Evolutionary conservation across 1,284 basidiomycete species (phyloP).

Genomic region (Tilletia caries): DNA sequence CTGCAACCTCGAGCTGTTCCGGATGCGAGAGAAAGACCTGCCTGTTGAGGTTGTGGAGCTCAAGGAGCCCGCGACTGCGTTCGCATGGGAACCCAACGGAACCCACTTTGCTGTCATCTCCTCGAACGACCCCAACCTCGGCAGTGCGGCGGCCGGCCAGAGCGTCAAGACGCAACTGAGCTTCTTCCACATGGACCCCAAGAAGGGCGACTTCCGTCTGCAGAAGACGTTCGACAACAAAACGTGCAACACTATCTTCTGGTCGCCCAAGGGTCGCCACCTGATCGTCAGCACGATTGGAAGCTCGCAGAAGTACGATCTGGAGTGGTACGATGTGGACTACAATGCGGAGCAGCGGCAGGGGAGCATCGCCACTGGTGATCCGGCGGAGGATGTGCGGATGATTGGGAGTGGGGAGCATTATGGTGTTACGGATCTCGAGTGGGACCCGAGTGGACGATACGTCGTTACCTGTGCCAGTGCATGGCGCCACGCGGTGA

Average conservation of each 20-base stretch:
- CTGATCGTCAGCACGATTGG: slow-evolving; percentile 94
- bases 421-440: slow-evolving; percentile 95
- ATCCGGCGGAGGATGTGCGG: slow-evolving; percentile 73
- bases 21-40: slow-evolving; percentile 94
- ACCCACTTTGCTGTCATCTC: slow-evolving; percentile 94
- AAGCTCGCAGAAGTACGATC: slow-evolving; percentile 88
- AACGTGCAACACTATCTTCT: slow-evolving; percentile 90
- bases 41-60: slow-evolving; percentile 97
- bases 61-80: slow-evolving; percentile 93
- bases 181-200: slow-evolving; percentile 90
- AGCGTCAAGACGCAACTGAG: slow-evolving; percentile 93
- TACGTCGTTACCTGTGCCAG: slow-evolving; percentile 91
- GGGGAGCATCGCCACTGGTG: slow-evolving; percentile 67
- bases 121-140: slow-evolving; percentile 87
- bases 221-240: slow-evolving; percentile 79
- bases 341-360: slow-evolving; percentile 68
- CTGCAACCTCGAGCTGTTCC: slow-evolving; percentile 97
- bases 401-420: slow-evolving; percentile 82
- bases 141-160: slow-evolving; percentile 78
- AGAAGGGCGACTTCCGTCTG: slow-evolving; percentile 90
- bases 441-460: slow-evolving; percentile 96
- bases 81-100: slow-evolving; percentile 97
- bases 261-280: slow-evolving; percentile 95
- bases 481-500: slow-evolving; percentile 87
- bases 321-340: slow-evolving; percentile 99